Evolutionary conservation across 371 early-diverging fungal species (phyloP).

Genomic region (Rhizopus sp.): DNA sequence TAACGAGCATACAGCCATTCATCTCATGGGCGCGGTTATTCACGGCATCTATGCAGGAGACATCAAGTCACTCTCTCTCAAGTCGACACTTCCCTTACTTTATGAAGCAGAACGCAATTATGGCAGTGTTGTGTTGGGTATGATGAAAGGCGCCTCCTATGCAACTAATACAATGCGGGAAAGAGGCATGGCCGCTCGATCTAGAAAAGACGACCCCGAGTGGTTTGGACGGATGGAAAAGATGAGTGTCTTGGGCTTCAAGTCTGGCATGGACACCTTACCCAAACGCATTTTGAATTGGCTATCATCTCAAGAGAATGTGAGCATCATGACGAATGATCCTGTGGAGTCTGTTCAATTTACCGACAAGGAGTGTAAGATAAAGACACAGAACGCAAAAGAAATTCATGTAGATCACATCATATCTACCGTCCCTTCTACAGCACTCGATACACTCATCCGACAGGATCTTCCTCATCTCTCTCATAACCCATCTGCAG

Average conservation of each 20-base stretch:
- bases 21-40: slow-evolving; percentile 81
- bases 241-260: slow-evolving; percentile 80
- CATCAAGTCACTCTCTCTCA: slow-evolving; percentile 69
- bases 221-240: slow-evolving; percentile 60
- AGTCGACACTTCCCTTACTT: slow-evolving; percentile 70
- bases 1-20: slow-evolving; percentile 45
- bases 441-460: slow-evolving; percentile 40
- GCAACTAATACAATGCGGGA: slow-evolving; percentile 37
- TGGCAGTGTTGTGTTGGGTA: slow-evolving; percentile 59
- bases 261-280: slow-evolving; percentile 76
- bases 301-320: slow-evolving; percentile 51
- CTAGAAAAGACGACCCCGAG: slow-evolving; percentile 49
- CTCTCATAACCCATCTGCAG: slow-evolving; percentile 65
- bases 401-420: slow-evolving; percentile 31
- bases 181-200: slow-evolving; percentile 42
- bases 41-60: slow-evolving; percentile 96
- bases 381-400: neutral
- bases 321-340: slow-evolving; percentile 51
- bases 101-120: slow-evolving; percentile 67
- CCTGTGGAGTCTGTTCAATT: slow-evolving; percentile 41
- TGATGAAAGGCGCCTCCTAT: slow-evolving; percentile 39
- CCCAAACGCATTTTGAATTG: slow-evolving; percentile 55
- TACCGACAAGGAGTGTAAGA: slow-evolving; percentile 30
- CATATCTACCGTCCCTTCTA: slow-evolving; percentile 72
- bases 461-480: slow-evolving; percentile 37